These are phyloP conservation scores for Remersonia thermophila DNA, from an alignment of 2,329 filamentous ascomycete genomes.

Conservation along the genomic window DNA sequence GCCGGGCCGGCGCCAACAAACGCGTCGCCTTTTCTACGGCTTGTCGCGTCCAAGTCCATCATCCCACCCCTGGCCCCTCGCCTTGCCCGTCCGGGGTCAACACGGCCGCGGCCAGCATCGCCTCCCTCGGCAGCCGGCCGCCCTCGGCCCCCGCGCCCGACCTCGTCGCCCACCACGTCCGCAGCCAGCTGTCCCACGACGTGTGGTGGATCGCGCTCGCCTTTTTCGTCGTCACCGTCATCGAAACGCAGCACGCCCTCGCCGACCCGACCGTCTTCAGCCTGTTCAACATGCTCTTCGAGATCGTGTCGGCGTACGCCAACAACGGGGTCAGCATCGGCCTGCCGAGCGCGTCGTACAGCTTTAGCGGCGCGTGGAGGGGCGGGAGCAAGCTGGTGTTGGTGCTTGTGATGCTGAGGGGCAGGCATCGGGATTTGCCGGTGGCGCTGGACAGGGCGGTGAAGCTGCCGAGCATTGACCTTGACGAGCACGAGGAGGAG, in stretches of 20 bases:
- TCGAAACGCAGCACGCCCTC: slow-evolving; percentile 43
- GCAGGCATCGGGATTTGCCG: slow-evolving; percentile 41
- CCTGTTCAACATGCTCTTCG: slow-evolving; percentile 46
- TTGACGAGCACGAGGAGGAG: slow-evolving; percentile 29
- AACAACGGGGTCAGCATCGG: slow-evolving; percentile 47
- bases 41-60: too few relatives aligned
- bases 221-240: slow-evolving; percentile 44
- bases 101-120: not conserved
- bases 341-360: slow-evolving; percentile 37
- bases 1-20: too few relatives aligned
- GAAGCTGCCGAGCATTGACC: slow-evolving; percentile 25
- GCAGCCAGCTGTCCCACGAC: slow-evolving; percentile 50
- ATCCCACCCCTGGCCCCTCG: too few relatives aligned
- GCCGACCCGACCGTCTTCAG: slow-evolving; percentile 38
- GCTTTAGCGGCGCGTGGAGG: slow-evolving; percentile 43
- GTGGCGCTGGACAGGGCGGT: slow-evolving; percentile 43
- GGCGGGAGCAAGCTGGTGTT: slow-evolving; percentile 43
- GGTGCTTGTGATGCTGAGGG: slow-evolving; percentile 43
- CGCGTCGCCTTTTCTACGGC: too few relatives aligned
- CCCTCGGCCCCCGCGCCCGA: slow-evolving; percentile 24
- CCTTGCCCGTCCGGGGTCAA: not conserved
- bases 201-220: slow-evolving; percentile 52
- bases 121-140: slow-evolving; percentile 10
- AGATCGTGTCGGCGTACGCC: slow-evolving; percentile 45
- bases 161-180: slow-evolving; percentile 42